phyloP scores from a whole-genome alignment of 2,329 filamentous ascomycete genomes.

The Ceratocystiopsis minuta region DNA sequence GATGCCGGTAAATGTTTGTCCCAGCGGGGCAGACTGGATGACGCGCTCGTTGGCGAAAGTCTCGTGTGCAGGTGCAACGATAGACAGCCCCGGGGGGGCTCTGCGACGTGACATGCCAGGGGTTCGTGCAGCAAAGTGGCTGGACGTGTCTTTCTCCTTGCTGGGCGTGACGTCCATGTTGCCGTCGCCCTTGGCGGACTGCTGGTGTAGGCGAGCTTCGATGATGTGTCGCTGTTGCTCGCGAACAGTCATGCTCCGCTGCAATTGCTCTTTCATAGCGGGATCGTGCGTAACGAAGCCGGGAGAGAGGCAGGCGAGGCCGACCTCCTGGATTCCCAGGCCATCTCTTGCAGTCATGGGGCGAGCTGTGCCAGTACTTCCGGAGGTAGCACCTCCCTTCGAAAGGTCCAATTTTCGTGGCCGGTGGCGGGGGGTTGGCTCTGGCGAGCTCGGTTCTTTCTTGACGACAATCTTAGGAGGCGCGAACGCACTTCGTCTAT shows the following conservation, averaged over 20 bases:
- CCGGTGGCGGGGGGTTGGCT: conserved; percentile 55
- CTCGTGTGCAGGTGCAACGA: conserved; percentile 82
- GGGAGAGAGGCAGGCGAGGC: conserved; percentile 82
- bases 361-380: conserved; percentile 40
- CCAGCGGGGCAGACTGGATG: conserved; percentile 86
- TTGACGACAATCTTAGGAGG: conserved; percentile 79
- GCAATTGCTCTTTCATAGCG: conserved; percentile 87
- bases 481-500: conserved; percentile 33
- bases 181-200: conserved; percentile 61
- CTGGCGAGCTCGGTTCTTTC: conserved; percentile 84
- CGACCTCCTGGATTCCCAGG: conserved; percentile 76
- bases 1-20: conserved; percentile 87
- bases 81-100: conserved; percentile 76
- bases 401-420: conserved; percentile 65
- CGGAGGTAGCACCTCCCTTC: conserved; percentile 34
- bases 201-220: conserved; percentile 75
- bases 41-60: conserved; percentile 88
- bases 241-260: conserved; percentile 80
- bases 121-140: conserved; percentile 45
- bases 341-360: conserved; percentile 65
- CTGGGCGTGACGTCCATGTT: conserved; percentile 29
- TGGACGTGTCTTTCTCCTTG: conserved; percentile 31
- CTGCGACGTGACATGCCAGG: conserved; percentile 56
- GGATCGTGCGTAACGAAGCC: conserved; percentile 94
- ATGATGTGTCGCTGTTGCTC: conserved; percentile 94